Percentiles rank a stretch among this genome's conserved stretches.
Conservation (phyloP, 441 rosid genomes). For the Pelargonium citronellum region DNA sequence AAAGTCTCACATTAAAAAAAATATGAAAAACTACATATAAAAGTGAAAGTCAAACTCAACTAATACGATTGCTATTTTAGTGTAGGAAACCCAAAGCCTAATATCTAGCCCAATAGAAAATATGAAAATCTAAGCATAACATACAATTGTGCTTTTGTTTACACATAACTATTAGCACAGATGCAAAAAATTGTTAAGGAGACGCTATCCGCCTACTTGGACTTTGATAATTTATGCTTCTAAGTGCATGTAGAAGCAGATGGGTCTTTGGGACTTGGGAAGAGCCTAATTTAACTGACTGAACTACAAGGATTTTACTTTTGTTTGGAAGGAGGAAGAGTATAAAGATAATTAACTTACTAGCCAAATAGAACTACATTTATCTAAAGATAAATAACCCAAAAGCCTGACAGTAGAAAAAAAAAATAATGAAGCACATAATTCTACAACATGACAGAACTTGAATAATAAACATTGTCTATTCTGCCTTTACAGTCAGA, state of each 20-base stretch:
- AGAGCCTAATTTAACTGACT: background rate
- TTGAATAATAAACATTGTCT: background rate
- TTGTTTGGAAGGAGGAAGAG: no score
- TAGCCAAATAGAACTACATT: background rate
- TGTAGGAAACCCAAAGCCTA: no score
- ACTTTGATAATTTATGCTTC: background rate
- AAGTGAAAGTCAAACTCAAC: no score
- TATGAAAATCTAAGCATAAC: no score
- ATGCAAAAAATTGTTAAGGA: background rate
- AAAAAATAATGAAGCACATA: background rate
- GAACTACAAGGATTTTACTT: background rate
- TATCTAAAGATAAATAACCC: no score
- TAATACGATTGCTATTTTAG: no score
- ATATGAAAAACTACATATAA: no score
- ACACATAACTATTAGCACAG: background rate
- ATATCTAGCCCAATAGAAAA: no score
- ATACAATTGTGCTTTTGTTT: background rate
- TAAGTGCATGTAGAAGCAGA: background rate
- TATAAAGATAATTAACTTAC: background rate
- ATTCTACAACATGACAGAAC: background rate
- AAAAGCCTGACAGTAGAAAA: no score
- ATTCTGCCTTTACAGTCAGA: background rate
- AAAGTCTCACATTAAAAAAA: no score
- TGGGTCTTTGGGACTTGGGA: background rate
- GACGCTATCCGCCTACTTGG: background rate